These are phyloP conservation scores for Henningerozyma blattae DNA, from an alignment of 805 yeast genomes.

Conservation along the genomic window DNA sequence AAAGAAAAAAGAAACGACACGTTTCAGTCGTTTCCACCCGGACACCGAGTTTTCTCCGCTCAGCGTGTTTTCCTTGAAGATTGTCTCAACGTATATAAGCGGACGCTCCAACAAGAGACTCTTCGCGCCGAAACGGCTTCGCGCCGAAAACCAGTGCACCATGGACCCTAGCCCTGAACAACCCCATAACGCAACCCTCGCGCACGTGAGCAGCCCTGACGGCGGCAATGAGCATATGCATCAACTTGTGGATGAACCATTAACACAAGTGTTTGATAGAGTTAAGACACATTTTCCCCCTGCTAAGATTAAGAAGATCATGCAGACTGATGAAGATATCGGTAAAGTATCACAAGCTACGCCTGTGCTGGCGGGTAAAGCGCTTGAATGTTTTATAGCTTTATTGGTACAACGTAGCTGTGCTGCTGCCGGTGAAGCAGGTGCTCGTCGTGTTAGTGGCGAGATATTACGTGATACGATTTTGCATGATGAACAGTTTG, in stretches of 20 bases:
- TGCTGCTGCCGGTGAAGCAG: conserved; percentile 60
- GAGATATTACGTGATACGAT: conserved; percentile 78
- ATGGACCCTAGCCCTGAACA: no score
- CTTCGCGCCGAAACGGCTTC: no score
- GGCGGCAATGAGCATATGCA: background rate
- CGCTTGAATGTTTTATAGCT: conserved; percentile 84
- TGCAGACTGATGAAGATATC: conserved; percentile 97
- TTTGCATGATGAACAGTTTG: conserved; percentile 78
- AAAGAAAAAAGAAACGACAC: no score
- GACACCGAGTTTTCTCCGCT: no score
- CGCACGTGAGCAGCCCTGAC: background rate
- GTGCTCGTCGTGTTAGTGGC: conserved; percentile 71
- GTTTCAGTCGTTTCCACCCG: no score
- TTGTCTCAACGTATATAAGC: no score
- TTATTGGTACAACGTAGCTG: conserved; percentile 78
- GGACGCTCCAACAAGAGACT: no score
- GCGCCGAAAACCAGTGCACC: no score
- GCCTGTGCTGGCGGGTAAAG: conserved; percentile 94
- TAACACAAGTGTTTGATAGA: conserved; percentile 18
- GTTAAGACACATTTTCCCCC: conserved; percentile 81
- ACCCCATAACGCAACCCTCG: conserved; percentile 1
- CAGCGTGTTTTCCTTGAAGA: no score
- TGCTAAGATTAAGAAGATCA: conserved; percentile 88
- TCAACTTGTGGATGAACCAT: background rate
- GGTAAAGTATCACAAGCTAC: conserved; percentile 99